Evolutionary conservation across 2,329 filamentous ascomycete genomes (phyloP).

Genomic region (Penicillium sp.): DNA sequence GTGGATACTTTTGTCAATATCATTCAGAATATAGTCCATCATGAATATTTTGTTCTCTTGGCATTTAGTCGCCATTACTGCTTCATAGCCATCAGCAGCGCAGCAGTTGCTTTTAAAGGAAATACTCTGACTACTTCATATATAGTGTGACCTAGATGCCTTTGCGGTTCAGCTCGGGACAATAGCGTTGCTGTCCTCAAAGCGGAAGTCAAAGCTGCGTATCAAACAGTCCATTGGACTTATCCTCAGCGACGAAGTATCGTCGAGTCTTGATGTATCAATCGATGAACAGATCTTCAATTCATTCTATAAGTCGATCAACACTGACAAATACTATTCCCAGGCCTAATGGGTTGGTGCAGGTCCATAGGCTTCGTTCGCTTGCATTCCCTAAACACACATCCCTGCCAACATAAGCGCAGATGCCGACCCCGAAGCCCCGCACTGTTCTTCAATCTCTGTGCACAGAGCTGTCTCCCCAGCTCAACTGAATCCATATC

Average conservation of each 20-base stretch:
- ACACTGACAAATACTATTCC: constrained; percentile 6
- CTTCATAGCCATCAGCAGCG: background rate
- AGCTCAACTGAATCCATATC: background rate
- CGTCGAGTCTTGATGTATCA: constrained; percentile 6
- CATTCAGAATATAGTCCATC: background rate
- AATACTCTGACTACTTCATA: constrained; percentile 11
- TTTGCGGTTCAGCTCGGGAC: constrained; percentile 9
- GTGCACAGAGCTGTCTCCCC: background rate
- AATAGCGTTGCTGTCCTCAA: constrained; percentile 3
- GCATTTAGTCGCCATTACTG: background rate
- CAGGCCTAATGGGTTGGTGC: constrained; percentile 12
- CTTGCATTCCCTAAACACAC: background rate
- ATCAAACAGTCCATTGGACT: constrained; percentile 8
- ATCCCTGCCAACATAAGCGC: background rate
- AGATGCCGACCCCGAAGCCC: background rate
- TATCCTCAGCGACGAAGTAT: constrained; percentile 9
- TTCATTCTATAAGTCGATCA: constrained; percentile 12
- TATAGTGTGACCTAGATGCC: constrained; percentile 1
- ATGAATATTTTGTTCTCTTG: background rate
- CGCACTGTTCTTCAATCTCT: background rate
- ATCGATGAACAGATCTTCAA: constrained; percentile 13
- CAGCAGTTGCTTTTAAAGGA: background rate
- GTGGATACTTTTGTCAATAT: background rate
- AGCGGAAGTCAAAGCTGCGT: constrained; percentile 5
- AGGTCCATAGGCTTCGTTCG: constrained; percentile 8